Evolutionary conservation across 768 basidiomycete species (phyloP).

Genomic region (Scleroderma bovista): DNA sequence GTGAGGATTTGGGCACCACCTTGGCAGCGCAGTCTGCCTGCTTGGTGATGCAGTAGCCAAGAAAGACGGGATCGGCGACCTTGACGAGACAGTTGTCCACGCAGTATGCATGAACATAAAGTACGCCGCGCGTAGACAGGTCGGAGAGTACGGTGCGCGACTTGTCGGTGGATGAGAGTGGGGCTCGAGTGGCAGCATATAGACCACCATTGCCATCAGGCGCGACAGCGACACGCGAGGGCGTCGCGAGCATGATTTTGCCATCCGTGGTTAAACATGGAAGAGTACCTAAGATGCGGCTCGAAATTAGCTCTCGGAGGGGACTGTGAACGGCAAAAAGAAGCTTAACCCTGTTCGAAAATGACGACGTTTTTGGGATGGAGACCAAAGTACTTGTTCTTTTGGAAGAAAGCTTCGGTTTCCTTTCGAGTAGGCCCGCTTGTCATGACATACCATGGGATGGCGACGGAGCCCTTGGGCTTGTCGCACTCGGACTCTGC

Average conservation of each 20-base stretch:
- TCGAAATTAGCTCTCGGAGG: conserved; percentile 1
- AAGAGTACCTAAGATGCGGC: conserved; percentile 70
- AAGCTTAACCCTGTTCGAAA: conserved; percentile 92
- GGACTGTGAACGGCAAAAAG: not conserved
- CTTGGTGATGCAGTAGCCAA: conserved; percentile 89
- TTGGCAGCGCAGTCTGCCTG: conserved; percentile 91
- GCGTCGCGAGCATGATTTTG: conserved; percentile 81
- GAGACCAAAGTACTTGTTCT: conserved; percentile 79
- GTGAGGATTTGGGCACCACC: conserved; percentile 84
- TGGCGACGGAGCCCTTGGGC: conserved; percentile 54
- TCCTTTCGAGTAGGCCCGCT: conserved; percentile 88
- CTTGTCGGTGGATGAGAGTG: conserved; percentile 54
- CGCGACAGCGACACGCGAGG: conserved; percentile 82
- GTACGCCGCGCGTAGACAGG: conserved; percentile 65
- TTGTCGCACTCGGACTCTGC: conserved; percentile 55
- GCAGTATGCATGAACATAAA: conserved; percentile 92
- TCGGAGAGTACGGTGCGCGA: conserved; percentile 79
- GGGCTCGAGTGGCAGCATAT: conserved; percentile 86
- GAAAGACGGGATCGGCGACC: conserved; percentile 95
- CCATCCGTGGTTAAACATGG: conserved; percentile 94
- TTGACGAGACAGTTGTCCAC: conserved; percentile 99
- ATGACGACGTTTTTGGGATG: conserved; percentile 74
- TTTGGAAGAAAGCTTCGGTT: conserved; percentile 80
- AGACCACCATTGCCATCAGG: conserved; percentile 98
- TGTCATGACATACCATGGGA: conserved; percentile 99